phyloP scores from a whole-genome alignment of 164 flowering plant genomes.

The Malania oleifera region DNA sequence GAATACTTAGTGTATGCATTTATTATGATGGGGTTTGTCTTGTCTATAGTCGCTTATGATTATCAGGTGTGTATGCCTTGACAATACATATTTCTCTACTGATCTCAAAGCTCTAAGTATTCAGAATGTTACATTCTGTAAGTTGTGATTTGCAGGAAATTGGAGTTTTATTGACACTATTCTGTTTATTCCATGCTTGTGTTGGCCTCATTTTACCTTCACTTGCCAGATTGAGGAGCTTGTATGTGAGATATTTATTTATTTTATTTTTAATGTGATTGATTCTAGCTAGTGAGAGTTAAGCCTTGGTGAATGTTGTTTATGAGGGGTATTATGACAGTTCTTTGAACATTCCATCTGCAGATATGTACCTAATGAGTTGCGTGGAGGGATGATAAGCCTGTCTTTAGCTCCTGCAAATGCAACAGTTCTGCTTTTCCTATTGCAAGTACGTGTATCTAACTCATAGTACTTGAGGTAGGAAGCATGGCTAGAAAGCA shows the following conservation, averaged over 20 bases:
- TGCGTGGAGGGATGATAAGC: slow-evolving; percentile 94
- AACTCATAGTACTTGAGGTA: background rate
- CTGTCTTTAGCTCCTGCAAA: slow-evolving; percentile 74
- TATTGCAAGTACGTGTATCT: slow-evolving; percentile 43
- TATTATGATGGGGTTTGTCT: slow-evolving; percentile 42
- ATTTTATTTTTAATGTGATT: background rate
- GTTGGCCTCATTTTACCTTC: slow-evolving; percentile 71
- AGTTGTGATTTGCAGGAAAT: slow-evolving; percentile 60
- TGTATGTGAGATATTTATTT: slow-evolving; percentile 29
- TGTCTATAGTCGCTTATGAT: slow-evolving; percentile 77
- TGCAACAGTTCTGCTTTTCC: slow-evolving; percentile 50
- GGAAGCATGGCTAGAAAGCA: background rate
- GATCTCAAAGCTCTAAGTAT: background rate
- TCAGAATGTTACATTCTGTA: slow-evolving; percentile 1
- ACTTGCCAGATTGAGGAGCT: slow-evolving; percentile 86
- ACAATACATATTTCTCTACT: background rate
- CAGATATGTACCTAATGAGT: slow-evolving; percentile 88
- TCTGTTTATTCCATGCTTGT: slow-evolving; percentile 73
- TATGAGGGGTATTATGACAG: background rate
- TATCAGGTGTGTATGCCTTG: slow-evolving; percentile 60
- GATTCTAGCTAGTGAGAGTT: background rate
- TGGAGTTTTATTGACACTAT: slow-evolving; percentile 56
- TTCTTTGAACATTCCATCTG: background rate
- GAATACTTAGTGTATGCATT: slow-evolving; percentile 56
- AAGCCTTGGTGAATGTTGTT: too few species aligned